These are phyloP conservation scores for Syncephalastrum sp. DNA, from an alignment of 371 early-diverging fungal genomes.

Conservation along the genomic window DNA sequence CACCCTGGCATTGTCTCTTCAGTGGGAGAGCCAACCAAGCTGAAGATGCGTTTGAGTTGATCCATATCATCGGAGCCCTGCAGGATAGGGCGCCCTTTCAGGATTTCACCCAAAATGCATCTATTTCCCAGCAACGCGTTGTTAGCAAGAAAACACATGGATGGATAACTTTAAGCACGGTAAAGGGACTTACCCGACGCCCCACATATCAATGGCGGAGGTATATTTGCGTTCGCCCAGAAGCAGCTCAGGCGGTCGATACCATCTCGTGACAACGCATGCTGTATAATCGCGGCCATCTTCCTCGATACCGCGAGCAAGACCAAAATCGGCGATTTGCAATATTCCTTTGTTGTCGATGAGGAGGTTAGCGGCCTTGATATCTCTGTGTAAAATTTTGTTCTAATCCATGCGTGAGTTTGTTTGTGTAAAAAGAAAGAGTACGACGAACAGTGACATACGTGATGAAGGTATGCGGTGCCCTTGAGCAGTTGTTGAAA, in stretches of 20 bases:
- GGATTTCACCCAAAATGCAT: constrained; percentile 87
- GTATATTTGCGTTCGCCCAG: constrained; percentile 85
- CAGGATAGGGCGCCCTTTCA: constrained; percentile 74
- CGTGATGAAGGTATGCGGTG: constrained; percentile 78
- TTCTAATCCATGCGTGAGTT: constrained; percentile 36
- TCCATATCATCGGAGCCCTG: constrained; percentile 80
- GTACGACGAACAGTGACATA: constrained; percentile 11
- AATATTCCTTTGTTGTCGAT: constrained; percentile 79
- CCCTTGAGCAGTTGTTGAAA: constrained; percentile 86
- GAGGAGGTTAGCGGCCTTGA: constrained; percentile 94
- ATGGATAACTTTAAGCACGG: no score
- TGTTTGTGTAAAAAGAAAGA: neutral
- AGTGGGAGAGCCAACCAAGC: constrained; percentile 81
- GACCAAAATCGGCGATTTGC: constrained; percentile 92
- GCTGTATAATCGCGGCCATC: constrained; percentile 74
- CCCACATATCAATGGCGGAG: constrained; percentile 97
- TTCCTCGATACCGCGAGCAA: constrained; percentile 75
- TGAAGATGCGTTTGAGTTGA: constrained; percentile 80
- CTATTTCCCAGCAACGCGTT: constrained; percentile 13
- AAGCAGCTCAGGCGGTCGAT: constrained; percentile 97
- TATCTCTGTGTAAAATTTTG: constrained; percentile 86
- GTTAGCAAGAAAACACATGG: neutral
- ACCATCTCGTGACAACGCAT: constrained; percentile 98
- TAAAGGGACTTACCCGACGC: constrained; percentile 73
- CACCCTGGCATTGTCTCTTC: constrained; percentile 72